A percentile compares a stretch with the other conserved stretches of the same genome.
phyloP scores from a whole-genome alignment of 768 basidiomycete genomes.

The Piloderma croceum region DNA sequence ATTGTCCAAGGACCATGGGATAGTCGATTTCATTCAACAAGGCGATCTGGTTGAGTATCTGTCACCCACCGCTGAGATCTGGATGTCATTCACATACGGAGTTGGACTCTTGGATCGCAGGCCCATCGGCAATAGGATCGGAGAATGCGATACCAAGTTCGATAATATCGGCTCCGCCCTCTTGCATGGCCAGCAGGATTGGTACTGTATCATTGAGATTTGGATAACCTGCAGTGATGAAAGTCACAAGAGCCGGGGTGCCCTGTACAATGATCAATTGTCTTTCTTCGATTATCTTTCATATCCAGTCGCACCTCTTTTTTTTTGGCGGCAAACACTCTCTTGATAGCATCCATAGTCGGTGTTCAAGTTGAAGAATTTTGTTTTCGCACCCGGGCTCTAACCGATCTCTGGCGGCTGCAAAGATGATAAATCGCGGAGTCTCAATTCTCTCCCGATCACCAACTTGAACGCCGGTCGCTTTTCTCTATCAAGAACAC shows the following conservation, averaged over 20 bases:
- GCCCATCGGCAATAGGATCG: constrained; percentile 95
- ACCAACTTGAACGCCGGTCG: too few relatives aligned
- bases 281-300: constrained; percentile 2
- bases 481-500: too few relatives aligned
- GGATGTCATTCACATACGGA: constrained; percentile 48
- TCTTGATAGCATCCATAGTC: constrained; percentile 65
- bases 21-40: constrained; percentile 79
- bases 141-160: constrained; percentile 95
- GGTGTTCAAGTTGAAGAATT: constrained; percentile 5
- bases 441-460: not conserved
- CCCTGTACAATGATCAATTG: constrained; percentile 35
- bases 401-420: too few relatives aligned
- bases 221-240: constrained; percentile 94
- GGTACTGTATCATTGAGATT: constrained; percentile 74
- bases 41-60: constrained; percentile 56
- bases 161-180: constrained; percentile 89
- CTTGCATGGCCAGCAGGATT: constrained; percentile 86
- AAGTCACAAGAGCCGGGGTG: constrained; percentile 68
- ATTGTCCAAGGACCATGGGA: constrained; percentile 60
- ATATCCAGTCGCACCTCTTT: constrained; percentile 35
- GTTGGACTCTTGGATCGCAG: constrained; percentile 88
- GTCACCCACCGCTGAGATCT: not conserved
- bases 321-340: constrained; percentile 64
- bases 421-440: not conserved
- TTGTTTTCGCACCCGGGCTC: not conserved